Evolutionary conservation across 768 basidiomycete species (phyloP).

Genomic region (Boletellus ananas): DNA sequence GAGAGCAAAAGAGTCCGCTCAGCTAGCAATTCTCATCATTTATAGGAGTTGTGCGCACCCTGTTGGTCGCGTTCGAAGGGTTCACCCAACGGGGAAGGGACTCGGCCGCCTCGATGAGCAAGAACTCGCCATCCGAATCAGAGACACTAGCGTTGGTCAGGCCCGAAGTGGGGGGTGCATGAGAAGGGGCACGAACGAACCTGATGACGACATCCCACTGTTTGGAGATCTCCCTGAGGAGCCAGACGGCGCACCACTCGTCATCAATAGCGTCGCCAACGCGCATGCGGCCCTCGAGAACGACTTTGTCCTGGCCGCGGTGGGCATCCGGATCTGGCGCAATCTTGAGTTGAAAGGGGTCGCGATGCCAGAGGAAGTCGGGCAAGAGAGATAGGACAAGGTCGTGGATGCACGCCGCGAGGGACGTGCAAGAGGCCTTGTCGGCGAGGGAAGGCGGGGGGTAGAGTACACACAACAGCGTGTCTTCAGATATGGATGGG

Average conservation of each 20-base stretch:
- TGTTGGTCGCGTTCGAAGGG: conserved; percentile 87
- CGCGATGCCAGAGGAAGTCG: conserved; percentile 79
- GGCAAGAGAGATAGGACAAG: conserved; percentile 54
- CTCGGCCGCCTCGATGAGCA: conserved; percentile 95
- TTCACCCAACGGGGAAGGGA: conserved; percentile 86
- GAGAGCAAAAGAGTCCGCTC: conserved; percentile 27
- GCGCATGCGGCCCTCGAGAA: conserved; percentile 79
- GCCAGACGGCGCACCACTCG: conserved; percentile 94
- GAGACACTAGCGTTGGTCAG: conserved; percentile 37
- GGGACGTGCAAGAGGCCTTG: conserved; percentile 55
- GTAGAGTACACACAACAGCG: conserved; percentile 72
- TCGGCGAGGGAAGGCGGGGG: conserved; percentile 53
- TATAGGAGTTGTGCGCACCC: conserved; percentile 56
- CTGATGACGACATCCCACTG: conserved; percentile 80
- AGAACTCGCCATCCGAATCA: conserved; percentile 94
- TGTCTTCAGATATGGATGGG: conserved; percentile 78
- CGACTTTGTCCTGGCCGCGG: conserved; percentile 38
- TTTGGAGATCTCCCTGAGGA: conserved; percentile 70
- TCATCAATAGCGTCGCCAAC: conserved; percentile 98
- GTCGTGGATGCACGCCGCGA: conserved; percentile 64
- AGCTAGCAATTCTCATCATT: conserved; percentile 32
- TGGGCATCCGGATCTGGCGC: conserved; percentile 41
- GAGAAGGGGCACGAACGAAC: conserved; percentile 40
- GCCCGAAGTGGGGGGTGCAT: no score
- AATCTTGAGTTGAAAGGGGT: conserved; percentile 75